A percentile compares a stretch with the other conserved stretches of the same genome.
Conservation (phyloP, 1,284 basidiomycete genomes). For the Rhodotorula sp. region DNA sequence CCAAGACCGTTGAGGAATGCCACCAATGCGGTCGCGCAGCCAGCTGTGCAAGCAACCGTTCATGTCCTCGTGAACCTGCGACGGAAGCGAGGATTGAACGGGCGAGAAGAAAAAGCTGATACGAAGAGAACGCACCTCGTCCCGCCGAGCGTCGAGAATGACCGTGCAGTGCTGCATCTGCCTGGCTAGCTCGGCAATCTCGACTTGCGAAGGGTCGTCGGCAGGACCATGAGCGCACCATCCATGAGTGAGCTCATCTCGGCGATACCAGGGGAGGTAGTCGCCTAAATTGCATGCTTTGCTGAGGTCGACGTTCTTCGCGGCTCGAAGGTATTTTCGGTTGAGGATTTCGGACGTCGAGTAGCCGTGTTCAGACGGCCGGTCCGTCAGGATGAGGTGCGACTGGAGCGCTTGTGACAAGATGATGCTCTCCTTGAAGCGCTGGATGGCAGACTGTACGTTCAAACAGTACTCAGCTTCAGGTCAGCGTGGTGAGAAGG, state of each 20-base stretch:
- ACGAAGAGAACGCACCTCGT: not conserved
- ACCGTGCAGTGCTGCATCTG: not conserved
- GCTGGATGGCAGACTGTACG: not conserved
- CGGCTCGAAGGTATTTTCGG: not conserved
- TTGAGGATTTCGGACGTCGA: conserved; percentile 2
- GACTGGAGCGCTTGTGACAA: conserved; percentile 1
- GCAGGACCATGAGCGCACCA: not conserved
- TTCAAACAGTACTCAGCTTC: not conserved
- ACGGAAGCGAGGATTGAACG: not conserved
- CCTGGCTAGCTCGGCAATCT: not conserved
- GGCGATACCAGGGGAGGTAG: not conserved
- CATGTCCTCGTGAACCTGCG: not conserved
- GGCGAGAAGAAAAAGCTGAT: not conserved
- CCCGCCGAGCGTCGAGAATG: not conserved
- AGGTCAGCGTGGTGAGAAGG: not conserved
- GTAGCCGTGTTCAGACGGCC: not conserved
- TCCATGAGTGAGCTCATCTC: not conserved
- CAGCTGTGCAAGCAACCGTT: not conserved
- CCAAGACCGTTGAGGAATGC: not conserved
- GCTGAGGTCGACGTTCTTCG: not conserved
- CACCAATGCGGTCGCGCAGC: conserved; percentile 1
- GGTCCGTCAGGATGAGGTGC: conserved; percentile 1
- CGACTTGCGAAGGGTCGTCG: not conserved
- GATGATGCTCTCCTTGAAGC: not conserved
- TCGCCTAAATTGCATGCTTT: not conserved